phyloP scores from a whole-genome alignment of 1,284 basidiomycete species.

The Sanghuangporus baumii region DNA sequence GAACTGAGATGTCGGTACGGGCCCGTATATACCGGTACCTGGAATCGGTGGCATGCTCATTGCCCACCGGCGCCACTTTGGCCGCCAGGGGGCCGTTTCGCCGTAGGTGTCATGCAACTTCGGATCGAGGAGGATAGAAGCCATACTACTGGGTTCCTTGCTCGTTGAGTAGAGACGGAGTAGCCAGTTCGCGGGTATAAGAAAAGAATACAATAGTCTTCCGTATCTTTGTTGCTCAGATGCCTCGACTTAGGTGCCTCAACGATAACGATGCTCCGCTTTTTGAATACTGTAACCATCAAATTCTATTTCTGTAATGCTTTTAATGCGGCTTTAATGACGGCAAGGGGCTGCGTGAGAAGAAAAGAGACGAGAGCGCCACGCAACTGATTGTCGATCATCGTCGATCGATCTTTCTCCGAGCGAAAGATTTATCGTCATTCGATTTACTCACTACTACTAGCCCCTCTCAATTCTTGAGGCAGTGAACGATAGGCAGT shows the following conservation, averaged over 20 bases:
- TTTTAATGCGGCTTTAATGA: too few species aligned
- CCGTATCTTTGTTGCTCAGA: background rate
- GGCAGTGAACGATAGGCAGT: too few species aligned
- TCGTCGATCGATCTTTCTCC: slow-evolving; percentile 2
- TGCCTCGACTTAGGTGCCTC: background rate
- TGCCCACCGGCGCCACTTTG: too few species aligned
- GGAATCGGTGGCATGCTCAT: too few species aligned
- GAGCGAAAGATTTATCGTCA: background rate
- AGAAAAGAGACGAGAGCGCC: background rate
- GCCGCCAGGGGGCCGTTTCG: too few species aligned
- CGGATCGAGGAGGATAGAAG: background rate
- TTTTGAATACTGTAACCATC: background rate
- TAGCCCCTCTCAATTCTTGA: too few species aligned
- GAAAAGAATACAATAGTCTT: background rate
- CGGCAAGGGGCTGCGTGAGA: background rate
- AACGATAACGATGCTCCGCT: background rate
- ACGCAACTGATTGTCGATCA: background rate
- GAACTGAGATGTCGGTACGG: too few species aligned
- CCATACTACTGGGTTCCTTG: background rate
- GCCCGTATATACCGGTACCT: too few species aligned
- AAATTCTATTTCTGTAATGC: background rate
- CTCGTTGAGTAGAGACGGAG: too few species aligned
- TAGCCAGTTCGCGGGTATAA: background rate
- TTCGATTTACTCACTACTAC: too few species aligned
- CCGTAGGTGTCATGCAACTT: too few species aligned